Evolutionary conservation across 495 filamentous ascomycete genomes (phyloP).

Genomic region (Xylaria castorea): DNA sequence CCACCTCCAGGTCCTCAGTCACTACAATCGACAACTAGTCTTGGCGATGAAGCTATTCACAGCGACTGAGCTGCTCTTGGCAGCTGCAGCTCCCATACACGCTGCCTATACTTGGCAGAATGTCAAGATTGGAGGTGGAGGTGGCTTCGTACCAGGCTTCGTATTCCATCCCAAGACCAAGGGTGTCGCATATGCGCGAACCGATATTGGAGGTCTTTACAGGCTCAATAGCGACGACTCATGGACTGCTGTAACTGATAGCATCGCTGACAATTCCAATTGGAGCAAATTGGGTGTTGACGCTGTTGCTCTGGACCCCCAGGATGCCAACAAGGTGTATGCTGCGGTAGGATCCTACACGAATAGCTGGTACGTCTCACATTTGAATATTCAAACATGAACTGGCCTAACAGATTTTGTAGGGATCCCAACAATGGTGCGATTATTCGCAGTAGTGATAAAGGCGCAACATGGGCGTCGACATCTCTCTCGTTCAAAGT

Average conservation of each 20-base stretch:
- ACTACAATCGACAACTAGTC: conserved; percentile 2
- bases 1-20: neutral
- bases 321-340: conserved; percentile 61
- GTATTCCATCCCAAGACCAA: conserved; percentile 63
- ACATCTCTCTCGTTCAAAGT: conserved; percentile 63
- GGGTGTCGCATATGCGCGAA: conserved; percentile 65
- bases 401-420: neutral
- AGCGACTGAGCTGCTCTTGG: conserved; percentile 44
- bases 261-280: conserved; percentile 52
- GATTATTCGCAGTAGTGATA: conserved; percentile 58
- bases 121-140: conserved; percentile 60
- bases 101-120: conserved; percentile 54
- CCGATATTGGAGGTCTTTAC: conserved; percentile 70
- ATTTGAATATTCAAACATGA: neutral
- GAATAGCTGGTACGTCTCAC: conserved; percentile 50
- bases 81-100: conserved; percentile 32
- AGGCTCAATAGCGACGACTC: conserved; percentile 60
- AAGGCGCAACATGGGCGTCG: conserved; percentile 56
- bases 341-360: conserved; percentile 66
- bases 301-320: conserved; percentile 63
- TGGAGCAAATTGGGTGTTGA: conserved; percentile 67
- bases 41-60: conserved; percentile 43
- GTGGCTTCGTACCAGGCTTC: conserved; percentile 65
- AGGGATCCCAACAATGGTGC: conserved; percentile 62
- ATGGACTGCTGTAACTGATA: conserved; percentile 65